Base-by-base conservation (phyloP, 2,329 filamentous ascomycete species). In the Metarhizium rileyi region DNA sequence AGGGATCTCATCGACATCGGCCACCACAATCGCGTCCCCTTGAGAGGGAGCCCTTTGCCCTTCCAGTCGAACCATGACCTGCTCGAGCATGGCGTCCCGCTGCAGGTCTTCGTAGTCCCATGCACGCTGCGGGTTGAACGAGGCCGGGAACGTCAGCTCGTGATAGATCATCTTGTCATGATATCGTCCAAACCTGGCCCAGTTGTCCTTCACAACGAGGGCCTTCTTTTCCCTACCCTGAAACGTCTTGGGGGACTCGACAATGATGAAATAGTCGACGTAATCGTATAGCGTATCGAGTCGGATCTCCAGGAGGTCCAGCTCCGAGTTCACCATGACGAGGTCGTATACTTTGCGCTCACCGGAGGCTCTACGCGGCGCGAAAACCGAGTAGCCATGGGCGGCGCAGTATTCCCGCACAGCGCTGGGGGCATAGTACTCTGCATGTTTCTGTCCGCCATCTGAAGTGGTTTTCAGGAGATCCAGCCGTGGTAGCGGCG, bases 221-320 rank as follows among this genome's bases (percentile, higher is more conserved):
- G 76, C 63, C 1, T 65, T 66, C n/a, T n/a, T n/a, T n/a, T n/a
- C n/a, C n/a, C n/a, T n/a, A 33, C 74, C 74, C 16, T 80, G 81
- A 55, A 84, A 84, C 1, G 80, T 83, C 47, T 67, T 72, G 18
- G 66, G 61, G 1, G 76, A 73, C 65, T 85, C 81, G 46, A 84
- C 72, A 30, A 85, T 72, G 57, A 85, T 69, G 56, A 83, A 85
- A 63, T 82, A 83, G 64, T 85, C 81, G 52, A 84, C 78, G 38
- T 75, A 65, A 33, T 74, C 63, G 50, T 76, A 75, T 16, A 81
- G 71, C 3, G 76, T 76, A 57, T 79, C 71, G 3, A 85, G 68
- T 10, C 80, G 76, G 45, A 85, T 77, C 61, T 85, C 81, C 38
- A 84, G 70, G 72, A 78, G 81, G 64, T 84, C 81, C 12, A 84